Base-by-base conservation (phyloP, 2,329 filamentous ascomycete species). In the Ophiocordyceps camponoti-leonardi region DNA sequence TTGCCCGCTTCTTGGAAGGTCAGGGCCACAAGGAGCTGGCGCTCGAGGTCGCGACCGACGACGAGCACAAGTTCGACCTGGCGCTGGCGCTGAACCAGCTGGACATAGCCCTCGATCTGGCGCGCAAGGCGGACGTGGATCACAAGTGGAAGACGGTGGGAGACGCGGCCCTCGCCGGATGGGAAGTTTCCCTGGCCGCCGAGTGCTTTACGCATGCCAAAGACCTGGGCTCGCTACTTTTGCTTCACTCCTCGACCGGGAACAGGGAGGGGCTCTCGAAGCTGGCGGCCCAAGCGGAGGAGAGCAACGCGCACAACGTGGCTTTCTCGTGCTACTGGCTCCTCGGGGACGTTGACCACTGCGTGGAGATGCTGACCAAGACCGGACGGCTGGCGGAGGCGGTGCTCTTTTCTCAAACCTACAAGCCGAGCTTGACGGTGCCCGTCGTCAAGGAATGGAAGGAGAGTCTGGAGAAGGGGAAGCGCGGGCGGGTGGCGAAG, bases 101-200 rank as follows among this genome's bases (percentile, higher is more conserved):
- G 14, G 76, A 88, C 39, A 84, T 90, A 56, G 90, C 90, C 1
- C 73, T 94, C 3, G 80, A 87, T 49, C 78, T 96, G 44, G 90
- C 92, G 7, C 75, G 80, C 39, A 73, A 83, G 60, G 83, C 86
- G 12, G 83, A 95, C 51, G 84, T 80, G 1, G 92, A 96, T 61
- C 90, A 96, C 67, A 94, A 94, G 66, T 98, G 92, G 92, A 96
- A 96, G 73, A 88, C 79, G 4, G 86, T 98, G 5, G 92, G 92
- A 49, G 92, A 98, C 55, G 84, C 88, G 1, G 92, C 92, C 1
- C 74, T 98, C 39, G 67, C 79, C 11, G 81, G 71, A 1, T 98
- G 90, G 92, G 81, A 98, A 56, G 73, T 98, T 31, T 71, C 75
- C 6, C 76, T 96, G 2, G 92, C 92, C 0, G 83, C 92, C 43